Evolutionary conservation across 768 basidiomycete species (phyloP).

Genomic region (Tephrocybe rancida): DNA sequence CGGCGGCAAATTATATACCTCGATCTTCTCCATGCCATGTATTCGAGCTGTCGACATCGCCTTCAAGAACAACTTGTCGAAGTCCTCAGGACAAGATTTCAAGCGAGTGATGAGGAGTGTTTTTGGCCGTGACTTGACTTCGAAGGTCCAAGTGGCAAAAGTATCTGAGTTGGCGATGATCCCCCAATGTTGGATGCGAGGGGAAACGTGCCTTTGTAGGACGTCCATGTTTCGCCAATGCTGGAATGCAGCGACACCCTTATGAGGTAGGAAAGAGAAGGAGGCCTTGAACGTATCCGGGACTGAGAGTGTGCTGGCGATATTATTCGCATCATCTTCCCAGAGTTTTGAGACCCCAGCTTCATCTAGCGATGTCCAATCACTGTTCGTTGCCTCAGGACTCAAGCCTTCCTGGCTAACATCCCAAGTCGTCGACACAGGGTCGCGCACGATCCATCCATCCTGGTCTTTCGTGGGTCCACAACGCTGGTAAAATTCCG

Average conservation of each 20-base stretch:
- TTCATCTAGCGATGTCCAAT: constrained; percentile 38
- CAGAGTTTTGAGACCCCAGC: constrained; percentile 37
- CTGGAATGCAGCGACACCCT: constrained; percentile 51
- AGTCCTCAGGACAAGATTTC: constrained; percentile 26
- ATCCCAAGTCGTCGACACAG: constrained; percentile 43
- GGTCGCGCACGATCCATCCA: constrained; percentile 47
- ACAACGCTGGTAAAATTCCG: constrained; percentile 42
- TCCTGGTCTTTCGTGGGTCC: constrained; percentile 33
- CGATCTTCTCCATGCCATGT: constrained; percentile 37
- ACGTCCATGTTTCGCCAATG: constrained; percentile 32
- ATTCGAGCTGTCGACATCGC: constrained; percentile 36
- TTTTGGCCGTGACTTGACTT: constrained; percentile 28
- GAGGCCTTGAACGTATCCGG: constrained; percentile 13
- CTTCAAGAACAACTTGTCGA: constrained; percentile 35
- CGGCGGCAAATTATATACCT: constrained; percentile 48
- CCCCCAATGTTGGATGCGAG: constrained; percentile 31
- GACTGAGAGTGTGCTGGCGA: constrained; percentile 16
- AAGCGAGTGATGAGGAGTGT: constrained; percentile 49
- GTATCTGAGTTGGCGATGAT: constrained; percentile 23
- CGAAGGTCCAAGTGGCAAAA: constrained; percentile 48
- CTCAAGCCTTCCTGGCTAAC: constrained; percentile 15
- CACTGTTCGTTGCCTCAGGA: constrained; percentile 1
- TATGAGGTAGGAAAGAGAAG: constrained; percentile 44
- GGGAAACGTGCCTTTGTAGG: constrained; percentile 13
- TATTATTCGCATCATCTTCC: constrained; percentile 39